phyloP scores from a whole-genome alignment of 352 stramenopile species.

The Phytophthora palmivora region DNA sequence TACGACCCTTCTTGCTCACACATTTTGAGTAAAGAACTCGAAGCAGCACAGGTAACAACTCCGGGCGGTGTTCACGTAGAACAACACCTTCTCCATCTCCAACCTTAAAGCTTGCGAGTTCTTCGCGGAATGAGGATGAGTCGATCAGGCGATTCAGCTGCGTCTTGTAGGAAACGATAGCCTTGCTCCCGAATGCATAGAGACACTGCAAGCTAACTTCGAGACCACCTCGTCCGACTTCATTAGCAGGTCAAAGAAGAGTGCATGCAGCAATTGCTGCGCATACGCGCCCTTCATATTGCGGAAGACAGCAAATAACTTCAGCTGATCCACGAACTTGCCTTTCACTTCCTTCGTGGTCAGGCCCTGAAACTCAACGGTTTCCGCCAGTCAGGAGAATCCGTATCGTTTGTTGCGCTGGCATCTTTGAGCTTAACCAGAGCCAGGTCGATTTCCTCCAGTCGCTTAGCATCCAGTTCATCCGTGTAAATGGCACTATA shows the following conservation, averaged over 20 bases:
- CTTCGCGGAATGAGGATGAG: conserved; percentile 86
- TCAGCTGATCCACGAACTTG: conserved; percentile 86
- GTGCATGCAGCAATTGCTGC: conserved; percentile 73
- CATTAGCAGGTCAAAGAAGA: conserved; percentile 91
- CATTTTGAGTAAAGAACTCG: conserved; percentile 93
- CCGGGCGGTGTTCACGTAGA: conserved; percentile 77
- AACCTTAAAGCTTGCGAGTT: conserved; percentile 91
- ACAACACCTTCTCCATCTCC: conserved; percentile 70
- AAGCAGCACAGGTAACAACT: conserved; percentile 87
- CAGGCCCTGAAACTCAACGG: conserved; percentile 46
- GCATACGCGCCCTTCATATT: conserved; percentile 91
- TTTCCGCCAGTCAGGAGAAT: conserved; percentile 40
- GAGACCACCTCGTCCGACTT: conserved; percentile 90
- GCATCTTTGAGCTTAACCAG: conserved; percentile 49
- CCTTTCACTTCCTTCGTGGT: conserved; percentile 79
- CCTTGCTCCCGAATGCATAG: conserved; percentile 85
- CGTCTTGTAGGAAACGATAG: conserved; percentile 86
- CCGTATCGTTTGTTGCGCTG: conserved; percentile 8
- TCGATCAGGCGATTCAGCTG: conserved; percentile 86
- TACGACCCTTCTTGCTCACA: conserved; percentile 85
- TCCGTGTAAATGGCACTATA: conserved; percentile 81
- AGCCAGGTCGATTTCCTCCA: conserved; percentile 54
- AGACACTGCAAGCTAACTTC: conserved; percentile 89
- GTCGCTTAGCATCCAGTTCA: conserved; percentile 58
- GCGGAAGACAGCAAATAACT: conserved; percentile 82